Evolutionary conservation across 495 filamentous ascomycete genomes (phyloP), one percentile per base, ranked within the genome.

Genomic region (Xylaria sp.): DNA sequence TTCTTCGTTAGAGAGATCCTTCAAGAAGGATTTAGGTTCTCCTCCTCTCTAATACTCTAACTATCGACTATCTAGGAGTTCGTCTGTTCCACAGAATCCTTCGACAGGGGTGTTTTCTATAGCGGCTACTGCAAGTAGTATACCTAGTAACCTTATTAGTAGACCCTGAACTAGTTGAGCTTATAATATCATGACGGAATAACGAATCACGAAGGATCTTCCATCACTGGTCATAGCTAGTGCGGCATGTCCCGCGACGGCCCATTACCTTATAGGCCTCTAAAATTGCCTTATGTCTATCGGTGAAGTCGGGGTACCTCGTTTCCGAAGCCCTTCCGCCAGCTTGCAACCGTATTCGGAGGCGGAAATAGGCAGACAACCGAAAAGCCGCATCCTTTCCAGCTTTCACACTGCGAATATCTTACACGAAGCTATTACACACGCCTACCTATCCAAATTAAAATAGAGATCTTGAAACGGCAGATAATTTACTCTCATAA

Each of bases 51-150:
- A 15, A 8, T 29, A 26, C 40, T 33, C 33, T n/a, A 15, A 0
- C 43, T 52, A 52, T 26, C 17, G 59, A 43, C n/a, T 19, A n/a
- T n/a, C n/a, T n/a, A 37, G 62, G 43, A 8, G 40, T 17, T 26
- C 7, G 24, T 63, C 40, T 55, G 26, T 55, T 31, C 3, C 31
- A 55, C 52, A 55, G 37, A 62, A 26, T 62, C 59, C 59, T 43
- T 62, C 37, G 21, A 40, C 59, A 43, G 26, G 59, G 59, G 59
- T 43, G 21, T 4, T 17, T 62, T 59, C 57, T 41, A 43, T 33
- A 35, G 19, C 3, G 33, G 57, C 57, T 2, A 31, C 1, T n/a
- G n/a, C n/a, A n/a, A n/a, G n/a, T n/a, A n/a, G 15, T 55, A 29
- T 55, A 31, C 29, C 26, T 31, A 33, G 57, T 7, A 55, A 29